Evolutionary conservation across 441 rosid species (phyloP), one percentile per base, ranked within the genome.

Genomic region (Gossypium laxum): DNA sequence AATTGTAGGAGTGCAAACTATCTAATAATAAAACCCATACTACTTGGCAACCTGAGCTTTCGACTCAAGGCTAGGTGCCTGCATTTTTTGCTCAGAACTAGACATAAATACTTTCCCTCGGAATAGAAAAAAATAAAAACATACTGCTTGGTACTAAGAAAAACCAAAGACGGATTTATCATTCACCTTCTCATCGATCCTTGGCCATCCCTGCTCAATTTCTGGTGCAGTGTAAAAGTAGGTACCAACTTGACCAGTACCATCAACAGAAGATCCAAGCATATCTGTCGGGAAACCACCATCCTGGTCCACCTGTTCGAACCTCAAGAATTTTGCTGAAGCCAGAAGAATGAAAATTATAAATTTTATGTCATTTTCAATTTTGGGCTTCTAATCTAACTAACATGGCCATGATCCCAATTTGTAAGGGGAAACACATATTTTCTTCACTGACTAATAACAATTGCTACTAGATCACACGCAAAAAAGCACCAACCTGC

Each of bases 141-240:
- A 63, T 43, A 60, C 50, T 64, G 59, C 48, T 67, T 43, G 48
- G 71, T 62, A 59, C 69, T 71, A 69, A 65, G 65, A 73, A 71
- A 68, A 69, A 62, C 47, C 47, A 28, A 67, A 47, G 69, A 74
- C 72, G 55, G 62, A 21, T 48, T 58, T 38, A 72, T 76, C 51
- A 71, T 58, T 76, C n/a, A 94, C 97, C 96, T 90, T 94, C 82
- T 94, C 98, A 83, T 94, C 96, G 73, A 94, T 91, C 85, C 88
- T 94, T 67, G 98, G 97, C 98, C 97, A 91, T 45, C 89, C 85
- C 80, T 94, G 98, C 81, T 94, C 98, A 76, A 94, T 94, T 85
- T 94, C 98, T 66, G 98, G 98, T 4, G 98, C 98, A 75, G 97
- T 94, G 71, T 94, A 94, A 70, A 94, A 91, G 75, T 89, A 94